phyloP scores from a whole-genome alignment of 2,329 filamentous ascomycete genomes.

The Epicoccum nigrum region DNA sequence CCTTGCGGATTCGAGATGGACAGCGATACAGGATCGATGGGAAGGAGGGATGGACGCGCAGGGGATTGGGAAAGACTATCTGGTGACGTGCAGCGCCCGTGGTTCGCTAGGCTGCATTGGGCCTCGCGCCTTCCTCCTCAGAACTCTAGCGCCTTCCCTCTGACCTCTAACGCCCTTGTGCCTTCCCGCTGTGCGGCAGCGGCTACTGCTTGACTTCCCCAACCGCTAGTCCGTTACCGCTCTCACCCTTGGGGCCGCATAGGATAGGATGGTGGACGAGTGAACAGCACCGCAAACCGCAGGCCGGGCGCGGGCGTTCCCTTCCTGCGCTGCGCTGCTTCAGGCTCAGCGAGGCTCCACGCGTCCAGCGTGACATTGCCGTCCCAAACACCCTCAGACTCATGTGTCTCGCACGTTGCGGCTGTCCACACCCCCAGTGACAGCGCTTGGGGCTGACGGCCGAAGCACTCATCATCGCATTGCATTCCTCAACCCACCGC shows the following conservation, averaged over 20 bases:
- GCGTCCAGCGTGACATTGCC: conserved; percentile 38
- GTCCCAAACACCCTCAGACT: conserved; percentile 30
- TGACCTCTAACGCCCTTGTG: conserved; percentile 27
- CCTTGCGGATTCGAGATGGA: conserved; percentile 25
- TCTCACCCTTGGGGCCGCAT: conserved; percentile 22
- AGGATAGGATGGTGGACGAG: no score
- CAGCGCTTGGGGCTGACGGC: conserved; percentile 35
- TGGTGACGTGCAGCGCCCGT: conserved; percentile 46
- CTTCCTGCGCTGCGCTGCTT: conserved; percentile 21
- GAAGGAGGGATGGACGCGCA: conserved; percentile 26
- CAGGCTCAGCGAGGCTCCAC: conserved; percentile 23
- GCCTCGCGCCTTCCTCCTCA: conserved; percentile 26
- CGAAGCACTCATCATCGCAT: conserved; percentile 33
- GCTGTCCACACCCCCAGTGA: conserved; percentile 33
- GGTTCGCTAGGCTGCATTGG: conserved; percentile 33
- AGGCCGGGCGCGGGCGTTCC: conserved; percentile 6
- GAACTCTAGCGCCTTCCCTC: conserved; percentile 25
- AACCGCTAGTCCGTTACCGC: no score
- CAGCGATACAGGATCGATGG: conserved; percentile 26
- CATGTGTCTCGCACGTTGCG: conserved; percentile 48
- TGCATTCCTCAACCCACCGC: conserved; percentile 44
- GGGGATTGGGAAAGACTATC: conserved; percentile 31
- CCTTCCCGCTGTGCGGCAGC: conserved; percentile 28
- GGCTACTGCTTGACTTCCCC: conserved; percentile 26
- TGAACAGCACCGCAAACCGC: conserved; percentile 20